phyloP scores from a whole-genome alignment of 2,329 filamentous ascomycete genomes.

The Aspergillus costaricaensis region DNA sequence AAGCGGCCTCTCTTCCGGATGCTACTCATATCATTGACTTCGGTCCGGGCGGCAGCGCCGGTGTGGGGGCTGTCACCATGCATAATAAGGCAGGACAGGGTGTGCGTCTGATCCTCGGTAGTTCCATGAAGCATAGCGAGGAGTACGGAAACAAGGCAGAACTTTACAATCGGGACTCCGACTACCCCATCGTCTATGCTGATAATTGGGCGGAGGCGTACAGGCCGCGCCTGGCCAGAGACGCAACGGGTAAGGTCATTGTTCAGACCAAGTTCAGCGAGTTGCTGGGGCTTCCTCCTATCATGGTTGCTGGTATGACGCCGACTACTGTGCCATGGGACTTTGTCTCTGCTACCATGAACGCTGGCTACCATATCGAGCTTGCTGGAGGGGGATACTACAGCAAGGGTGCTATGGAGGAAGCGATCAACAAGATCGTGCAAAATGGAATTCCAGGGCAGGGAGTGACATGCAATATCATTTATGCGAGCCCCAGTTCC shows the following conservation, averaged over 20 bases:
- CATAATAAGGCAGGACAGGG: slow-evolving; percentile 35
- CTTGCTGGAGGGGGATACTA: slow-evolving; percentile 9
- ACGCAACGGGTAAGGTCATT: neutral
- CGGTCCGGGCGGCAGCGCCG: slow-evolving; percentile 32
- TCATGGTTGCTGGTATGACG: slow-evolving; percentile 13
- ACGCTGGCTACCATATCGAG: slow-evolving; percentile 10
- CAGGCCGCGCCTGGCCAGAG: neutral
- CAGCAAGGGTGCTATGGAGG: neutral
- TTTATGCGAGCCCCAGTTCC: slow-evolving; percentile 6
- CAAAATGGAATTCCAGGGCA: neutral
- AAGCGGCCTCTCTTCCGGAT: slow-evolving; percentile 59
- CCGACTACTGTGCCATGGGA: slow-evolving; percentile 9
- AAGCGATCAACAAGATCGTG: slow-evolving; percentile 3
- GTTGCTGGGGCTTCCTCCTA: neutral
- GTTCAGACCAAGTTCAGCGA: slow-evolving; percentile 6
- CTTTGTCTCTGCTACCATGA: slow-evolving; percentile 8
- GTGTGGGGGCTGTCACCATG: slow-evolving; percentile 32
- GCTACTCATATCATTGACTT: slow-evolving; percentile 40
- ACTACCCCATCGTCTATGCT: neutral
- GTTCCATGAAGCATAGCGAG: neutral
- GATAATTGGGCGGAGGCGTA: neutral
- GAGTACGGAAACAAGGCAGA: neutral
- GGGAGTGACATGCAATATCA: slow-evolving; percentile 9
- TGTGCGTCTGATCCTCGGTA: slow-evolving; percentile 29
- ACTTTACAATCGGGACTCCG: neutral